Evolutionary conservation across 768 basidiomycete genomes (phyloP), one percentile per base, ranked within the genome.

Genomic region (Hysterangium stoloniferum): DNA sequence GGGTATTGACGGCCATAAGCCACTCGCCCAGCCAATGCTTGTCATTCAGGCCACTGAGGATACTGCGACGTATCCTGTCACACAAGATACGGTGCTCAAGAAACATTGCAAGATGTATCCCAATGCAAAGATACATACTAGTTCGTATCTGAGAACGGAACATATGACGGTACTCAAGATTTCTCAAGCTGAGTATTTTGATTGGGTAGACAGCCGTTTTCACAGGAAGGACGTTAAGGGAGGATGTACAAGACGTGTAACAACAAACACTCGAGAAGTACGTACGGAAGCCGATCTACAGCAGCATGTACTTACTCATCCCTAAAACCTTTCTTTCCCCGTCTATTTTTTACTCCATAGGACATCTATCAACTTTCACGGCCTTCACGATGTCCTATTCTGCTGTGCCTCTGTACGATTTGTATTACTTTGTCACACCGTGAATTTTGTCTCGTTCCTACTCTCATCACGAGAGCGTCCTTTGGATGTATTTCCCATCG

Each of bases 121-220:
- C 9, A 22, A 48, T 37, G 17, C 47, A 12, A 37, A 15, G 32
- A 36, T 48, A 6, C 47, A 48, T 48, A 33, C 38, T 36, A 48
- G 22, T 3, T 24, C 34, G 17, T 48, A 48, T 35, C 47, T 36
- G 9, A 36, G 17, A 11, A 22, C 12, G 34, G 47, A 40, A 6
- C 47, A 48, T 31, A 24, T 37, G 2, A 22, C 35, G 4, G 46
- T 48, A 3, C 32, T 6, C 7, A 37, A 7, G 13, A 36, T 38
- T 4, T 48, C 46, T 17, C 46, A 48, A 15, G 9, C 29, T 11
- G 46, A 48, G 32, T 35, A 35, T n/a, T 48, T 48, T 36, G 32
- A 20, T 24, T 48, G 46, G 46, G 36, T 48, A 12, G 20, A 22
- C 9, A 34, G 22, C 24, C 46, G 29, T 17, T 48, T 48, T 17